A percentile compares a stretch with the other conserved stretches of the same genome.
Conservation (phyloP, 495 filamentous ascomycete species). For the Lasiosphaeris hirsuta region DNA sequence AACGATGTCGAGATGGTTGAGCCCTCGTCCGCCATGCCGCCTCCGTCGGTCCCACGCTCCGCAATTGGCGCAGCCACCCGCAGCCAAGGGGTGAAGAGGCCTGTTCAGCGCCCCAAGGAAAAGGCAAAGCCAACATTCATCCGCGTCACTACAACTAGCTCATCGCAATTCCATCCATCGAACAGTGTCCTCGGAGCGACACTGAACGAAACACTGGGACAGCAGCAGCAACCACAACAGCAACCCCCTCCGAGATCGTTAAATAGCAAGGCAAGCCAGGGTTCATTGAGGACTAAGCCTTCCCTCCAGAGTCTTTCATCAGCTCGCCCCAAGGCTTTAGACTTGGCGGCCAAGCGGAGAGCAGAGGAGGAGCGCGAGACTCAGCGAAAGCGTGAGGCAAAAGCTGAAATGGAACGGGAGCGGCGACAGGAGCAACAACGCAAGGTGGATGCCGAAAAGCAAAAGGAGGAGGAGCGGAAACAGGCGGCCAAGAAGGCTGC, state of each 20-base stretch:
- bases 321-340: slow-evolving; percentile 56
- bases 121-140: slow-evolving; percentile 77
- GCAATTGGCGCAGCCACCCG: slow-evolving; percentile 46
- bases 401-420: slow-evolving; percentile 66
- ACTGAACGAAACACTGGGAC: slow-evolving; percentile 55
- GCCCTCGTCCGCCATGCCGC: slow-evolving; percentile 48
- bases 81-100: slow-evolving; percentile 58
- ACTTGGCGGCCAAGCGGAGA: slow-evolving; percentile 68
- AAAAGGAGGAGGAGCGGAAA: slow-evolving; percentile 48
- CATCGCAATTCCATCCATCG: slow-evolving; percentile 57
- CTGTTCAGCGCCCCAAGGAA: slow-evolving; percentile 69
- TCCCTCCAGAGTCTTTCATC: slow-evolving; percentile 62
- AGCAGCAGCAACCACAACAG: slow-evolving; percentile 37
- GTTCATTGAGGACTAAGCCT: slow-evolving; percentile 60
- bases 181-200: slow-evolving; percentile 56
- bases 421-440: slow-evolving; percentile 51
- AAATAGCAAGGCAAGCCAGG: slow-evolving; percentile 64
- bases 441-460: slow-evolving; percentile 46
- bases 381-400: slow-evolving; percentile 74
- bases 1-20: slow-evolving; percentile 51
- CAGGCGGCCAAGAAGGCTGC: slow-evolving; percentile 64
- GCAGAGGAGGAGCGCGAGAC: slow-evolving; percentile 76
- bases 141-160: slow-evolving; percentile 68
- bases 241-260: slow-evolving; percentile 30
- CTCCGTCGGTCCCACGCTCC: slow-evolving; percentile 54